Percentiles rank a stretch among this genome's conserved stretches.
Evolutionary conservation across 495 filamentous ascomycete genomes (phyloP).

Genomic region (Penicillium turbatum): DNA sequence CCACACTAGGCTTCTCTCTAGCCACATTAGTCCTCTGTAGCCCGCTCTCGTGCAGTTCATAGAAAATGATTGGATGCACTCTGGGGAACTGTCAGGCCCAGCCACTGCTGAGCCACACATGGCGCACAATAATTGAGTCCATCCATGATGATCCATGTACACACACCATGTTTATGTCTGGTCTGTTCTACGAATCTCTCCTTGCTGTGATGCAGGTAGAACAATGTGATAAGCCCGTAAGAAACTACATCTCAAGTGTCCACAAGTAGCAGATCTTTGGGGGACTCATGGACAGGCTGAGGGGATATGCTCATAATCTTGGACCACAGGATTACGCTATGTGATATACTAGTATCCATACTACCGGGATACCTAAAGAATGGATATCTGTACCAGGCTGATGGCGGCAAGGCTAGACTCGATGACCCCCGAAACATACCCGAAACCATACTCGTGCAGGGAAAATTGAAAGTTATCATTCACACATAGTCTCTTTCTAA

Average conservation of each 20-base stretch:
- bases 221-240: not conserved
- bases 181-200: no score
- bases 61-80: not conserved
- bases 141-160: no score
- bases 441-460: conserved; percentile 19
- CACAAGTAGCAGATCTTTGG: not conserved
- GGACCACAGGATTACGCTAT: not conserved
- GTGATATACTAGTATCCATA: not conserved
- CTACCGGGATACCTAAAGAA: not conserved
- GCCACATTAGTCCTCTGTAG: no score
- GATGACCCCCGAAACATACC: conserved; percentile 11
- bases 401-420: not conserved
- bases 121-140: conserved; percentile 1
- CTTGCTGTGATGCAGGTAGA: conserved; percentile 1
- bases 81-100: not conserved
- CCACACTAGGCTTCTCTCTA: not conserved
- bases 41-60: no score
- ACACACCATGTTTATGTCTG: no score
- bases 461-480: conserved; percentile 16
- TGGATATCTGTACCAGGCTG: not conserved
- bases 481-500: conserved; percentile 19
- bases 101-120: conserved; percentile 14
- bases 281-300: not conserved
- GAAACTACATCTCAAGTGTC: not conserved
- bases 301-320: not conserved